Evolutionary conservation across 2,329 filamentous ascomycete species (phyloP), one percentile per base, ranked within the genome.

Genomic region (Phyllosticta citrichinensis): DNA sequence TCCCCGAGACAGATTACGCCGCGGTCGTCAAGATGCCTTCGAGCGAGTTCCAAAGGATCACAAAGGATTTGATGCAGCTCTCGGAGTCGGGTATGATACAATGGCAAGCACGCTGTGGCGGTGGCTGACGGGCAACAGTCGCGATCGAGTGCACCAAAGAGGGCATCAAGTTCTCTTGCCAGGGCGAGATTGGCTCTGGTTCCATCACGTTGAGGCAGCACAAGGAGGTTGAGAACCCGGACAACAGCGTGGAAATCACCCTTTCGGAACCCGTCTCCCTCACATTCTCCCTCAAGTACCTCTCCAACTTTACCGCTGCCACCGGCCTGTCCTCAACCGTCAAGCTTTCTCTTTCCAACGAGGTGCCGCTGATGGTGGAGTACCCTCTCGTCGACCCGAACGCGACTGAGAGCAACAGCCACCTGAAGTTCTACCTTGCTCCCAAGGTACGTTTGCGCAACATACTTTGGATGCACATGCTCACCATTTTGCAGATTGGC

Each of bases 251-350:
- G 69, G 84, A 90, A 66, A 97, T 99, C 75, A 86, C 91, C 72
- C 85, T 99, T 64, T 88, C 85, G 50, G 95, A 99, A 80, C 91
- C 94, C 57, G 94, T 99, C 63, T 83, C 89, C 40, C 84, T 99
- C 65, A 97, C 93, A 56, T 99, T 99, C 81, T 97, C 94, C 35
- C 88, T 99, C 70, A 99, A 99, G 81, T 99, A 99, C 79, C 87
- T 99, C 2, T 90, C 96, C 82, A 97, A 97, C 84, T 99, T 99
- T 81, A 97, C 94, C 88, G 99, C 99, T 81, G 95, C 95, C 35
- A 88, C 91, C 65, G 87, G 85, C 58, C 81, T 99, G 64, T 93
- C 92, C 50, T 80, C 76, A 67, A 82, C 83, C 66, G 95, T 99
- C 76, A 94, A 89, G 79, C 87, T 99, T 68, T 96, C 89, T 78